Evolutionary conservation across 2,329 filamentous ascomycete species (phyloP), one percentile per base, ranked within the genome.

Genomic region (Stemphylium lycopersici): DNA sequence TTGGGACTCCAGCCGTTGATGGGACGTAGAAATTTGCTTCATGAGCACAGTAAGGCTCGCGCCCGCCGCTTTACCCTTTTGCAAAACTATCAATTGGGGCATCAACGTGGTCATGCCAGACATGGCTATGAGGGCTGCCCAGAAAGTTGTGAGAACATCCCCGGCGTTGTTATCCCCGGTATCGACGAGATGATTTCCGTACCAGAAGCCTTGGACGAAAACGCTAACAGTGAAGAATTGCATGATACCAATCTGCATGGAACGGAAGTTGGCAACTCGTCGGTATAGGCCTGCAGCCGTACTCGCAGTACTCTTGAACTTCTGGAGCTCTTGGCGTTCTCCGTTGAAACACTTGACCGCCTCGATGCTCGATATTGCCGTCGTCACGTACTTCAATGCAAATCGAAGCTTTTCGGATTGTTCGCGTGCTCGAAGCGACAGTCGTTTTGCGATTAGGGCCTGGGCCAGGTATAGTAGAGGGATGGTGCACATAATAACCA

Each of bases 191-290:
- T 84, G 78, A 24, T 88, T 84, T 0, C 92, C 93, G 64, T 93
- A 96, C 85, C 90, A 96, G 68, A 98, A 97, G 0, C 92, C 93
- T 52, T 92, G 84, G 0, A 96, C 88, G 62, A 98, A 97, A 71
- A 97, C 87, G 1, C 81, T 81, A 3, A 91, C 83, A 26, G 89
- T 87, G 78, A 92, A 87, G 62, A 96, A 84, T 41, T 88, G 87
- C 46, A 90, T 82, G 42, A 89, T 84, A 0, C 87, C 87, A 67
- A 90, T 86, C 67, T 96, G 92, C 3, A 87, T 70, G 0, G 90
- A 86, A 61, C 87, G 90, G 13, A 85, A 81, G 40, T 84, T 81
- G 0, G 89, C 89, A 68, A 93, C 90, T 13, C 83, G 77, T 10
- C 86, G 76, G 55, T 91, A 96, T 47, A 84, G 82, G 1, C 72